phyloP scores from a whole-genome alignment of 805 yeast species.

The Nakazawaea ambrosiae region DNA sequence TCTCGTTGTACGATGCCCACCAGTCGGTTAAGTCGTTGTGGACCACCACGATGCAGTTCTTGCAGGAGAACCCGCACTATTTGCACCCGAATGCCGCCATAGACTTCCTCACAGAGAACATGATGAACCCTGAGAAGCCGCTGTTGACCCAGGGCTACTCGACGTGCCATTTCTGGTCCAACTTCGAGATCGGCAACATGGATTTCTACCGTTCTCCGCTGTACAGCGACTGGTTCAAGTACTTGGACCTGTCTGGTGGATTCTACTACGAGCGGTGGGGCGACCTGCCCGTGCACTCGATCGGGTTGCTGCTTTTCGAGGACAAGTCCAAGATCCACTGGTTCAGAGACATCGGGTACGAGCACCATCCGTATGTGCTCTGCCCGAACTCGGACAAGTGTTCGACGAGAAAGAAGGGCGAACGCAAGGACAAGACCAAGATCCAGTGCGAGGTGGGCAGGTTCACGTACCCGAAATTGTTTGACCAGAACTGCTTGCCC shows the following conservation, averaged over 20 bases:
- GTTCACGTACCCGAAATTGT: conserved; percentile 5
- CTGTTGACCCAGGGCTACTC: conserved; percentile 37
- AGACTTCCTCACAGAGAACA: conserved; percentile 43
- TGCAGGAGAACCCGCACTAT: conserved; percentile 50
- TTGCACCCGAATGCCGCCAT: conserved; percentile 47
- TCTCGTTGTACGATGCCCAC: conserved; percentile 64
- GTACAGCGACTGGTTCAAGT: conserved; percentile 55
- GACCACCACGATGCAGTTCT: conserved; percentile 59
- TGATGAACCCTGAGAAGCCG: conserved; percentile 42
- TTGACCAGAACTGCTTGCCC: conserved; percentile 61
- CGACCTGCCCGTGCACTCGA: conserved; percentile 83
- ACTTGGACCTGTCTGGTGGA: conserved; percentile 65
- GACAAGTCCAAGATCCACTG: conserved; percentile 69
- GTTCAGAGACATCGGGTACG: conserved; percentile 81
- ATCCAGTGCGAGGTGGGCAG: conserved; percentile 28
- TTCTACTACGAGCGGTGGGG: conserved; percentile 93
- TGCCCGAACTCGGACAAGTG: conserved; percentile 62
- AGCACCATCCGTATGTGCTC: conserved; percentile 66
- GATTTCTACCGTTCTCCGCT: conserved; percentile 63
- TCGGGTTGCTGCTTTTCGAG: conserved; percentile 67
- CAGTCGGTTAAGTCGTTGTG: conserved; percentile 57
- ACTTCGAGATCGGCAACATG: conserved; percentile 81
- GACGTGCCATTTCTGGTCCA: conserved; percentile 84
- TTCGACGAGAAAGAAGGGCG: conserved; percentile 7
- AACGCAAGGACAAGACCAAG: conserved; percentile 18